A percentile compares a stretch with the other conserved stretches of the same genome.
phyloP scores from a whole-genome alignment of 2,329 filamentous ascomycete genomes.

The Lanzia echinophila region DNA sequence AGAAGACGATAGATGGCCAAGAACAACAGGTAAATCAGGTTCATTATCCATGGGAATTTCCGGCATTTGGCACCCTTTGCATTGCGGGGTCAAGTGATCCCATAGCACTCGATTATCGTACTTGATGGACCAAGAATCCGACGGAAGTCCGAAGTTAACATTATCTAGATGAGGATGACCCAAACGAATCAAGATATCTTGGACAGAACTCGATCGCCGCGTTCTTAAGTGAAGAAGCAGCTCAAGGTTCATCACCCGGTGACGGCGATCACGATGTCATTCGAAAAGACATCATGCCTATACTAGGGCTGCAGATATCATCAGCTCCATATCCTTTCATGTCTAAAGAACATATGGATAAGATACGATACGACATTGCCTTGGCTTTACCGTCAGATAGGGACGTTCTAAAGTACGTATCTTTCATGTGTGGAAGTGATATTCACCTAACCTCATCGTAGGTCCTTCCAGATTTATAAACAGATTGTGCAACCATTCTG shows the following conservation, averaged over 20 bases:
- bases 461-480: constrained; percentile 59
- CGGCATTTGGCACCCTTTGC: not conserved
- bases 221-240: constrained; percentile 54
- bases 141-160: constrained; percentile 7
- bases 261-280: constrained; percentile 43
- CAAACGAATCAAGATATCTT: constrained; percentile 52
- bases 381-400: constrained; percentile 56
- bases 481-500: constrained; percentile 62
- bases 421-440: not conserved
- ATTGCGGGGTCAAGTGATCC: not conserved
- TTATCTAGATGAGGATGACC: constrained; percentile 44
- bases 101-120: not conserved
- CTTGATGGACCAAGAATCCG: not conserved
- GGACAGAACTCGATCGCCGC: constrained; percentile 63
- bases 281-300: constrained; percentile 58
- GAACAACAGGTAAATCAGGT: constrained; percentile 25
- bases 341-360: constrained; percentile 55
- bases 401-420: constrained; percentile 57
- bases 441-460: constrained; percentile 25
- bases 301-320: constrained; percentile 58
- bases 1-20: constrained; percentile 28
- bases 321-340: constrained; percentile 58
- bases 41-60: not conserved
- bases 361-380: constrained; percentile 53
- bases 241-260: constrained; percentile 41